Conservation (phyloP, 306 rosid species). For the Cucumis sativus region Cucumber_9930_V3 NC_026659.2:1233001-1233500, state of each 20-base stretch:
- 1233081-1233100: constrained; percentile 42
- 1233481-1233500: neutral
- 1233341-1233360: neutral
- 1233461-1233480: neutral
- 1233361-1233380: neutral
- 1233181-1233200: neutral
- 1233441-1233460: neutral
- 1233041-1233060: neutral
- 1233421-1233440: neutral
- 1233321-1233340: neutral
- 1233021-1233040: neutral
- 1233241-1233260: neutral
- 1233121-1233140: constrained; percentile 91
- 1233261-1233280: neutral
- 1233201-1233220: neutral
- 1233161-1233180: no score
- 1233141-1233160: constrained; percentile 37
- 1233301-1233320: neutral
- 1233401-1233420: neutral
- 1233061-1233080: no score
- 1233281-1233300: neutral
- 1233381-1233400: neutral
- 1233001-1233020: neutral
- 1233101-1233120: constrained; percentile 92
- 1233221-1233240: neutral